phyloP scores from a whole-genome alignment of 2,329 filamentous ascomycete genomes.

The Dothiorella sarmentorum region DNA sequence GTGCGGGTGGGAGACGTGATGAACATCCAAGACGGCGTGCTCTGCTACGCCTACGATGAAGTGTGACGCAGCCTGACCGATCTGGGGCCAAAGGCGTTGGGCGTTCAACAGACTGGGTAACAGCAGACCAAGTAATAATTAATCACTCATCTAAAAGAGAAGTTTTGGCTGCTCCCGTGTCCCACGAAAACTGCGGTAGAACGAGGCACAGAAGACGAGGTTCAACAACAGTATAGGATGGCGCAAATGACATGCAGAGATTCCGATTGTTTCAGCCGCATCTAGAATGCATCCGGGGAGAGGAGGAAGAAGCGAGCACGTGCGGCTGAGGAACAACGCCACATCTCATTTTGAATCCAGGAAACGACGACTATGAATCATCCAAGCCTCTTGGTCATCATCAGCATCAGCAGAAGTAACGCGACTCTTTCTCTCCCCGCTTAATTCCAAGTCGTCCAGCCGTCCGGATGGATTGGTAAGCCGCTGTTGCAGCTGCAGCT shows the following conservation, averaged over 20 bases:
- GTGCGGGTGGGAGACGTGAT: conserved; percentile 13
- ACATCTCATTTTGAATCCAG: too few relatives aligned
- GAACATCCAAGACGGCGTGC: conserved; percentile 13
- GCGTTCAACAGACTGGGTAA: too few relatives aligned
- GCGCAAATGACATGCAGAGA: background rate
- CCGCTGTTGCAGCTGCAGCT: too few relatives aligned
- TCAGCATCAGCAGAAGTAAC: too few relatives aligned
- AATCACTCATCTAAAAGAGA: background rate
- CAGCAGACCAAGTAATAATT: too few relatives aligned
- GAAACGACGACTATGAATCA: too few relatives aligned
- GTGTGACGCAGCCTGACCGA: background rate
- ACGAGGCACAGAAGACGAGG: background rate
- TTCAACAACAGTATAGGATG: background rate
- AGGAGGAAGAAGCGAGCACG: background rate
- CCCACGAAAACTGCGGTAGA: background rate
- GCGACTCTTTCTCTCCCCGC: too few relatives aligned
- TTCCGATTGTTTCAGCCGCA: background rate
- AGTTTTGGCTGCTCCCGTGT: background rate
- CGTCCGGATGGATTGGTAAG: too few relatives aligned
- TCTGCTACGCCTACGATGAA: conserved; percentile 18
- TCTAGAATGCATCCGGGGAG: background rate
- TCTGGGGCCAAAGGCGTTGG: too few relatives aligned
- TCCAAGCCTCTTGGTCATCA: too few relatives aligned
- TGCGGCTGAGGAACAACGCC: background rate
- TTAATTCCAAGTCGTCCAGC: too few relatives aligned